Evolutionary conservation across 257 asterid species (phyloP), one percentile per base, ranked within the genome.

Genomic region (Plantago major): DNA sequence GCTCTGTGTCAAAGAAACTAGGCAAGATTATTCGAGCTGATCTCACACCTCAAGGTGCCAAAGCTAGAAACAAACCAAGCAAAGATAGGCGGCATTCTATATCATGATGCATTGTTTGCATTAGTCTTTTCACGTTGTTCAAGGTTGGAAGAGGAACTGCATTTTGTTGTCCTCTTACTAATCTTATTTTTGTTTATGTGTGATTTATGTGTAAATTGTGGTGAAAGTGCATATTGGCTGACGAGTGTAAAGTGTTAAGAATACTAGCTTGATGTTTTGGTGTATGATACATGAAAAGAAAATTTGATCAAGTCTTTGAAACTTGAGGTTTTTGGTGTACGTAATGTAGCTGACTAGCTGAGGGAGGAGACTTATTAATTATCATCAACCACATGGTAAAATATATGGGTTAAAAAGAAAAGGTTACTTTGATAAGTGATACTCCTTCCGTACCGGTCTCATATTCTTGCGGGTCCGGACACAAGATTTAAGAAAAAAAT

Each of bases 31-130:
- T 73, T 46, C 73, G 80, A 10, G 65, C 70, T 17, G 85, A 73
- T 53, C 82, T 74, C 37, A 3, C 56, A 8, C 58, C 71, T 44
- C 62, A 59, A 53, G 72, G 56, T 50, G 15, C 78, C 22, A 76
- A 69, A 75, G 71, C 55, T 19, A 65, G 76, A 37, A 77, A 63
- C 51, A 77, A 71, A 51, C 79, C 84, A 3, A 46, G 57, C 12
- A 77, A 64, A 72, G 78, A 78, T 54, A 57, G 89, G 65, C 64
- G 86, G 33, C 82, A 82, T 66, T 82, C 82, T n/a, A 71, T 82
- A 66, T 82, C 84, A 16, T 82, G 71, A 75, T 46, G 37, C 10
- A 13, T 18, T 33, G 48, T 61, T 30, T 38, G 6, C 15, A 52
- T 17, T 16, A 16, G 5, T 44, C 15, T 49, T 57, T n/a, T 57